Conservation (phyloP, 2,329 filamentous ascomycete genomes). For the Byssothecium circinans region DNA sequence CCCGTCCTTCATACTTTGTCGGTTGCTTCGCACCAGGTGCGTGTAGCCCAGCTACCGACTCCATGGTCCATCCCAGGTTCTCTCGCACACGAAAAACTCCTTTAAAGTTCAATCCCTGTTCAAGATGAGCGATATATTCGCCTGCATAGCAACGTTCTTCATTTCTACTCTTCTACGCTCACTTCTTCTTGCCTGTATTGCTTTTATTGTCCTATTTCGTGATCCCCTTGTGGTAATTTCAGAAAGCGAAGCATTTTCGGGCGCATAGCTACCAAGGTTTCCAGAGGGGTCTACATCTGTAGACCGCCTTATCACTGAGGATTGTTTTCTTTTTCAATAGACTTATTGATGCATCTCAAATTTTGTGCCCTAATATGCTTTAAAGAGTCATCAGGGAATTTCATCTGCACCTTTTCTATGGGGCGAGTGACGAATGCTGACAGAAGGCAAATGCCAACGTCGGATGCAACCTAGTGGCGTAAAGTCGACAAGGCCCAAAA, state of each 20-base stretch:
- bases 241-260: constrained; percentile 4
- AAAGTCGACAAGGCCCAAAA: not conserved
- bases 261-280: not conserved
- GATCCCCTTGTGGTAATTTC: constrained; percentile 1
- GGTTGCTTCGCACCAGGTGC: not conserved
- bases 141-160: not conserved
- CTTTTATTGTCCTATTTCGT: not conserved
- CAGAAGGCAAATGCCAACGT: not conserved
- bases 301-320: not conserved
- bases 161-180: not conserved
- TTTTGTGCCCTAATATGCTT: not conserved
- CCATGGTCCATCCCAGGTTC: not conserved
- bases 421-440: too few species aligned
- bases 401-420: too few species aligned
- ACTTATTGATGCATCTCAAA: not conserved
- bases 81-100: not conserved
- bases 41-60: not conserved
- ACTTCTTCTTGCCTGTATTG: not conserved
- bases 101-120: not conserved
- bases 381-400: too few species aligned
- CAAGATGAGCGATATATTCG: not conserved
- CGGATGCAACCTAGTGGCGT: too few species aligned
- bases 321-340: not conserved
- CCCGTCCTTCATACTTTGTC: not conserved
- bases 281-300: not conserved